Evolutionary conservation across 2,329 filamentous ascomycete species (phyloP), one percentile per base, ranked within the genome.

Genomic region (Sclerotinia glacialis): DNA sequence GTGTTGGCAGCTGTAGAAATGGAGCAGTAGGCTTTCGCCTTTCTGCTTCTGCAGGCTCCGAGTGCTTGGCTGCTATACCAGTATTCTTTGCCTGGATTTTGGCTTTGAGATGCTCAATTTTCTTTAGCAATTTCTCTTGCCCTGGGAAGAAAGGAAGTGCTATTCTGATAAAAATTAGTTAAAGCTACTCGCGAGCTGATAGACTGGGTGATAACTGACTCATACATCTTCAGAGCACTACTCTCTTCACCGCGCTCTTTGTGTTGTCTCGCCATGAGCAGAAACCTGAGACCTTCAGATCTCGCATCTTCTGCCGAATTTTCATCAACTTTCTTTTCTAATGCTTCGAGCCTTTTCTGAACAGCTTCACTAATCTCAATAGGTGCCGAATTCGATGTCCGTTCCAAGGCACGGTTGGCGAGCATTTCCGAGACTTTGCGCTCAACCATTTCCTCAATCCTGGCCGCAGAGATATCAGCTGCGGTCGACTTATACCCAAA

Each of bases 241-340:
- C 81, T 81, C 62, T 96, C 88, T 71, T 97, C 91, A 2, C 92
- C 92, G 5, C 87, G 84, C 63, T 92, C 91, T 75, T 93, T 93
- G 74, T 96, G 91, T 76, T 97, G 93, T 71, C 95, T 91, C 1
- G 92, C 94, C 83, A 95, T 92, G n/a, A 97, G 82, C 44, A 98
- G 79, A 73, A 90, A 92, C 14, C 92, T 90, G 37, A 98, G 78
- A 0, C 94, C 95, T 69, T 97, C 92, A 0, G 91, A 89, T 64
- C 90, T 87, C 34, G 84, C 81, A 72, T 96, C 92, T 47, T 93
- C 91, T 55, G 84, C 80, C 67, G 81, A 79, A 18, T 83, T 81
- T 42, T 79, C 81, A 67, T 94, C 90, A 37, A 98, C 90, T n/a
- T 91, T 89, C 71, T 89, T 86, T 78, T 98, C 94, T 4, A 98